Base-by-base conservation (phyloP, 345 rosid genomes). In the Sisymbrium irio region DNA sequence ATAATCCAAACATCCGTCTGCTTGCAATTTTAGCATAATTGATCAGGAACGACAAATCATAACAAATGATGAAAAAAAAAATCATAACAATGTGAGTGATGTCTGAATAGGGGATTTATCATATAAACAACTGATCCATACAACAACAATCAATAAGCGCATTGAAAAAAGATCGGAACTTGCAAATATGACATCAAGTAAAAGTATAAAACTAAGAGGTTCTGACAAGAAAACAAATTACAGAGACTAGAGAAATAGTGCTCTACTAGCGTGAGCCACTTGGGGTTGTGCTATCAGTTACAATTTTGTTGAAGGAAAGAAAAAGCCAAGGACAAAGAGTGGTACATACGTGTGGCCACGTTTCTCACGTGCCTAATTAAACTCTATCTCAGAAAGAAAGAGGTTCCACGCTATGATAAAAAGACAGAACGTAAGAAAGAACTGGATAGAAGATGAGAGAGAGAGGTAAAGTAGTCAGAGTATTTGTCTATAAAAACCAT, bases 321-420 rank as follows among this genome's bases (percentile, higher is more conserved):
- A 41, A 53, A 28, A 62, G 36, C 15, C 19, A 69, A 49, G 42
- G 18, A 63, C 46, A 51, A 14, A 30, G 17, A 72, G 35, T 72
- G 44, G 18, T 53, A 41, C 45, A 42, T 70, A 30, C 70, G 46
- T 32, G 45, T 54, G 64, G 1, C 18, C 55, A 51, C 9, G 57
- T 72, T 44, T 72, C 56, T 32, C 77, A 72, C 70, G 70, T 63
- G 70, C 56, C 27, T 33, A 45, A 12, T 45, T 58, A 13, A 46
- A 42, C n/a, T 28, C 35, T 15, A 53, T 57, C 8, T 33, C 20
- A 13, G 12, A 39, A 28, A 41, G 63, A 67, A 50, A 50, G 30
- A 50, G 22, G 49, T 41, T 11, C 28, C 57, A 59, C 42, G 9
- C 70, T 55, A 44, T 55, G 35, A 54, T 14, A 50, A 63, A 49